phyloP scores from a whole-genome alignment of 2,329 filamentous ascomycete genomes.

The Scedosporium apiospermum region DNA sequence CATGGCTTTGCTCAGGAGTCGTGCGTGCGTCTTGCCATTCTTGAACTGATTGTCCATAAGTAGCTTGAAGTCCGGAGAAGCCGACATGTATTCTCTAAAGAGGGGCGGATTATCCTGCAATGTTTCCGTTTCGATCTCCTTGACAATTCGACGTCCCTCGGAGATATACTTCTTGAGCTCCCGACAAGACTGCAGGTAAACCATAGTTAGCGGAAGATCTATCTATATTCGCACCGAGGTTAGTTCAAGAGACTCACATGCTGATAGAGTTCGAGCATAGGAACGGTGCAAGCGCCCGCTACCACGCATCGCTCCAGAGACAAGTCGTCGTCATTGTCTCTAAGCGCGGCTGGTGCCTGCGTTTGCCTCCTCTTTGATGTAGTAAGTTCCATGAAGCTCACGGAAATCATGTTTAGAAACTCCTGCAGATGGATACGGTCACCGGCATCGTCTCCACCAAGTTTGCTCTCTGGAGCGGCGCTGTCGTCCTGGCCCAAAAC shows the following conservation, averaged over 20 bases:
- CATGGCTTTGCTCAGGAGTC: constrained; percentile 84
- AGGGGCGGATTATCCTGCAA: constrained; percentile 83
- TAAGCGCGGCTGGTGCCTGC: constrained; percentile 46
- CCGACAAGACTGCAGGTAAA: constrained; percentile 63
- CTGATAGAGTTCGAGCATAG: constrained; percentile 89
- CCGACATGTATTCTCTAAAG: constrained; percentile 84
- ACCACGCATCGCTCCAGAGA: constrained; percentile 72
- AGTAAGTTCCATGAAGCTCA: constrained; percentile 97
- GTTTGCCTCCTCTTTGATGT: constrained; percentile 90
- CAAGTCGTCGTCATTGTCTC: constrained; percentile 40
- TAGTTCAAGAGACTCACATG: constrained; percentile 7
- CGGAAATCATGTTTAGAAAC: constrained; percentile 90
- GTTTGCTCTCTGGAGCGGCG: constrained; percentile 29
- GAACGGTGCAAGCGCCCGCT: constrained; percentile 81
- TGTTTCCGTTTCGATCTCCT: constrained; percentile 82
- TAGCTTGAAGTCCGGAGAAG: constrained; percentile 69
- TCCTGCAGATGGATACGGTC: constrained; percentile 76
- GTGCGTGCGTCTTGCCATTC: constrained; percentile 88
- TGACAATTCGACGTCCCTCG: constrained; percentile 80
- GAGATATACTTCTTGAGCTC: constrained; percentile 96
- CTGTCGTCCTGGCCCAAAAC: constrained; percentile 35
- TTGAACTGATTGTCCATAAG: constrained; percentile 97
- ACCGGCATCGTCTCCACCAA: constrained; percentile 37
- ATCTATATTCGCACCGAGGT: background rate
- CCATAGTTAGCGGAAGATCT: constrained; percentile 1